Conservation (phyloP, 352 stramenopile genomes). For the Globisporangium cederbergense region DNA sequence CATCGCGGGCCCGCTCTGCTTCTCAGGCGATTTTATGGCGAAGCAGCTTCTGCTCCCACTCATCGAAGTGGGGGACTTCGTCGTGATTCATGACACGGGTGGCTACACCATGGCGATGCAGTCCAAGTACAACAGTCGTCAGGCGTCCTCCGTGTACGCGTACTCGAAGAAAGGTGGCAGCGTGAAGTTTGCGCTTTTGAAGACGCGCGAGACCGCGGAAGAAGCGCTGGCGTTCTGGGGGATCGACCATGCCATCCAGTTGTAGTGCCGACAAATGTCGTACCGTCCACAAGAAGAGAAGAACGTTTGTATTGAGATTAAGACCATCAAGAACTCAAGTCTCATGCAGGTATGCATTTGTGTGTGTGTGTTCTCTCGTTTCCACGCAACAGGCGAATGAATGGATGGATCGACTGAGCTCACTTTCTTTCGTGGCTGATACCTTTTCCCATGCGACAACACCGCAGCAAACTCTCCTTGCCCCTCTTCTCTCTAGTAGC, state of each 20-base stretch:
- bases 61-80: slow-evolving; percentile 69
- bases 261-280: slow-evolving; percentile 13
- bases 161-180: slow-evolving; percentile 29
- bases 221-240: slow-evolving; percentile 75
- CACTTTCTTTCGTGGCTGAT: slow-evolving; percentile 1
- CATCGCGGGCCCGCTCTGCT: slow-evolving; percentile 91
- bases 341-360: slow-evolving; percentile 1
- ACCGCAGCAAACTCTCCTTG: neutral
- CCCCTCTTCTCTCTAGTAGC: slow-evolving; percentile 44
- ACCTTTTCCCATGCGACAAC: neutral
- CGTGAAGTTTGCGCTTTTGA: slow-evolving; percentile 58
- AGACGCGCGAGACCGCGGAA: slow-evolving; percentile 60
- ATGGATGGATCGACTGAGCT: neutral
- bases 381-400: neutral
- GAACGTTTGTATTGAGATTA: neutral
- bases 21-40: slow-evolving; percentile 89
- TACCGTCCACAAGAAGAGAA: neutral
- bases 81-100: slow-evolving; percentile 87
- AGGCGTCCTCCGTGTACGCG: slow-evolving; percentile 61
- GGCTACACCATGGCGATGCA: slow-evolving; percentile 88
- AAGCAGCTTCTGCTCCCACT: slow-evolving; percentile 67
- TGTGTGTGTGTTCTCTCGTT: neutral
- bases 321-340: neutral
- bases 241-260: slow-evolving; percentile 36
- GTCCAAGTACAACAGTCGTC: slow-evolving; percentile 87